Conservation (phyloP, 176 grass and related monocot genomes). For the Cenchrus americanus region DNA sequence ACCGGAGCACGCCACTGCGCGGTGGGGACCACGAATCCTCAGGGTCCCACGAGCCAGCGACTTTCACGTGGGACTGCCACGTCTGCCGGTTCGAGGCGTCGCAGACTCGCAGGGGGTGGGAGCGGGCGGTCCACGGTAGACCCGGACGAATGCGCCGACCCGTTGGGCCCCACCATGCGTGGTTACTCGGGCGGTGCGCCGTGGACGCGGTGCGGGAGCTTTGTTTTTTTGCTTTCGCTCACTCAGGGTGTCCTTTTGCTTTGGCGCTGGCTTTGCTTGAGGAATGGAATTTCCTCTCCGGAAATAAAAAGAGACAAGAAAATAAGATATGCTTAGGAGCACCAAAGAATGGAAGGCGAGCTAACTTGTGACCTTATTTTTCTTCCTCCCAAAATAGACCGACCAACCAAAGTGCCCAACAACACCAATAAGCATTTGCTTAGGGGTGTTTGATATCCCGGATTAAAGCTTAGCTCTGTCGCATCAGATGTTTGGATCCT, state of each 20-base stretch:
- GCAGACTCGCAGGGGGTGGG: not conserved
- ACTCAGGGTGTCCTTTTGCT: not conserved
- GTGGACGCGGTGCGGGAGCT: constrained; percentile 4
- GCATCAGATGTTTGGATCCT: too few relatives aligned
- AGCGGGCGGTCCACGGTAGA: not conserved
- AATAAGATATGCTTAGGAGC: not conserved
- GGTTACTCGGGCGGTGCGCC: not conserved
- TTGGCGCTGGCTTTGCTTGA: constrained; percentile 21
- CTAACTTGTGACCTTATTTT: not conserved
- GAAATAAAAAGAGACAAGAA: not conserved
- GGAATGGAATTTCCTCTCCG: not conserved
- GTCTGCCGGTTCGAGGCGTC: constrained; percentile 1
- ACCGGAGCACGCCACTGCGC: not conserved
- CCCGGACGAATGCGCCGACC: not conserved
- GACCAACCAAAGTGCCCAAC: not conserved
- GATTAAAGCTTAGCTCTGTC: too few relatives aligned
- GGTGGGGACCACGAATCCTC: not conserved
- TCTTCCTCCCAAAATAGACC: not conserved
- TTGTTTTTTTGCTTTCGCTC: not conserved
- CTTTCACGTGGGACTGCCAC: not conserved
- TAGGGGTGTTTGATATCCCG: too few relatives aligned
- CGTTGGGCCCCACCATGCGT: not conserved
- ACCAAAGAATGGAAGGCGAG: not conserved
- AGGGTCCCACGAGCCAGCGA: not conserved
- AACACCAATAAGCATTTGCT: not conserved